Evolutionary conservation across 139 green algal species (phyloP).

Genomic region (Diplosphaera chodatii): DNA sequence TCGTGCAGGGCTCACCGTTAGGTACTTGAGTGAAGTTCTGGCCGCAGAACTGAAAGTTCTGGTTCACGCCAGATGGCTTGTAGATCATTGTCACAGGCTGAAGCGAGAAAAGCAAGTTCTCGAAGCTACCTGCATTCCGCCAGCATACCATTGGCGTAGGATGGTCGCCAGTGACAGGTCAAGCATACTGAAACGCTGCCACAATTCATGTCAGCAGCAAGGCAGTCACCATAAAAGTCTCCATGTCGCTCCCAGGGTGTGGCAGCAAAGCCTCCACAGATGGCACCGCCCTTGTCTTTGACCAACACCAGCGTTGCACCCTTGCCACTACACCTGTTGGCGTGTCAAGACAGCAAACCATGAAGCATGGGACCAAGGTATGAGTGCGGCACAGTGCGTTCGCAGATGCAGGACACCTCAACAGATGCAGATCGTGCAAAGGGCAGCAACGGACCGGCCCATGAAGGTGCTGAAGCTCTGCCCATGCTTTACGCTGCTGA

Average conservation of each 20-base stretch:
- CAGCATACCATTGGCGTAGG: no score
- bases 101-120: constrained; percentile 44
- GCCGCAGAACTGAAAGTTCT: constrained; percentile 64
- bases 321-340: constrained; percentile 10
- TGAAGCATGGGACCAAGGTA: no score
- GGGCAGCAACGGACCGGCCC: no score
- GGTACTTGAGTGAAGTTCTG: constrained; percentile 47
- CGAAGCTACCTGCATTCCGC: constrained; percentile 38
- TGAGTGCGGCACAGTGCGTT: no score
- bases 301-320: constrained; percentile 39
- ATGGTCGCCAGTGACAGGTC: no score
- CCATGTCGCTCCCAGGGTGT: constrained; percentile 42
- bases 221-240: constrained; percentile 36
- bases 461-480: constrained; percentile 56
- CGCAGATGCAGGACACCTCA: no score
- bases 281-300: constrained; percentile 27
- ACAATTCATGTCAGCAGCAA: no score
- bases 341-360: no score
- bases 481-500: constrained; percentile 41
- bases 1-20: no score
- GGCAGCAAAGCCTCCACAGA: constrained; percentile 47
- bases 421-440: no score
- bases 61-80: constrained; percentile 39
- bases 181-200: no score
- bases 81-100: constrained; percentile 25